Percentiles rank a stretch among this genome's conserved stretches.
These are phyloP conservation scores for Carex myosuroides DNA, from an alignment of 176 grass and related monocot genomes.

Conservation along the genomic window DNA sequence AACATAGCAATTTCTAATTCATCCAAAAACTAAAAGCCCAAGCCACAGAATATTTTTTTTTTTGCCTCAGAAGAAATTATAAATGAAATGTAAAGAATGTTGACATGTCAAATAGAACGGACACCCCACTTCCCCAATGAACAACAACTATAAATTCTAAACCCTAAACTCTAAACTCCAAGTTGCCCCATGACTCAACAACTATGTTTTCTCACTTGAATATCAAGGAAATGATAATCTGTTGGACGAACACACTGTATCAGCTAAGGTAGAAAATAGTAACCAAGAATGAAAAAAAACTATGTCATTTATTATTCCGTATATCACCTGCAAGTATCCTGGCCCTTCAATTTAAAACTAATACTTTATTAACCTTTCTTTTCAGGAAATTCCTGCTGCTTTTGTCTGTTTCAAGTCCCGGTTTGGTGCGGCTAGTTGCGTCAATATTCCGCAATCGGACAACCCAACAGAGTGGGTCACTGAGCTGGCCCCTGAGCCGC, in stretches of 20 bases:
- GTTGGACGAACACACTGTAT: background rate
- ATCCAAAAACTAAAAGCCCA: background rate
- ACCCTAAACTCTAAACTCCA: background rate
- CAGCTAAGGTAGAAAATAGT: background rate
- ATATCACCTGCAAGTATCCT: background rate
- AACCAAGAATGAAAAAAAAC: background rate
- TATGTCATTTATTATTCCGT: background rate
- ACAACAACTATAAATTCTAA: background rate
- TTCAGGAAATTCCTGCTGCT: conserved; percentile 68
- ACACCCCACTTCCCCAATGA: background rate
- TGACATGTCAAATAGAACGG: background rate
- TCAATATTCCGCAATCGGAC: conserved; percentile 65
- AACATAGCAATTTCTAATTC: background rate
- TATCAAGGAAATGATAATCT: background rate
- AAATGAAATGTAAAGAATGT: background rate
- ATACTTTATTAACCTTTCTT: conserved; percentile 7
- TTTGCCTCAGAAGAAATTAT: background rate
- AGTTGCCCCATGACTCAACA: background rate
- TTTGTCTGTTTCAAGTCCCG: conserved; percentile 89
- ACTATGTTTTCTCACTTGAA: background rate
- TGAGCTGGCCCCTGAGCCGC: conserved; percentile 70
- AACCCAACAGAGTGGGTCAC: conserved; percentile 89
- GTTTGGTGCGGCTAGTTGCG: conserved; percentile 54
- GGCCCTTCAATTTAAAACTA: background rate
- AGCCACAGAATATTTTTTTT: background rate